Base-by-base conservation (phyloP, 2,329 filamentous ascomycete genomes). In the Ascochyta viciae-villosae region DNA sequence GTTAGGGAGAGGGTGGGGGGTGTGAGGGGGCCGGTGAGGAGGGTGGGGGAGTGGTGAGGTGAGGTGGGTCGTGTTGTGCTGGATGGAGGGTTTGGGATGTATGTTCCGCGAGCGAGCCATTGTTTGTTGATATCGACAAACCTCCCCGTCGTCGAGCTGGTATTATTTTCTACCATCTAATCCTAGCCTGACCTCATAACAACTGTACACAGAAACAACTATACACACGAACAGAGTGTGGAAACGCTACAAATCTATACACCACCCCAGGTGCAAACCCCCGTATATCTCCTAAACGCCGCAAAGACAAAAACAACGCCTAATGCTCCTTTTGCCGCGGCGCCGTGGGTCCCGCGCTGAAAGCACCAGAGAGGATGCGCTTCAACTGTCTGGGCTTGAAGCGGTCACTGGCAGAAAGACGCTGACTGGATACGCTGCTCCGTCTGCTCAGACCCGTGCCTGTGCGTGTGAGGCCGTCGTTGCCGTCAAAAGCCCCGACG, bases 41-140 rank as follows among this genome's bases (percentile, higher is more conserved):
- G 57, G 42, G 71, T 76, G 5, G 64, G 63, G 42, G 64, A 65
- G 8, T 74, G 71, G 73, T 76, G 53, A 64, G 15, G 4, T 16
- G 31, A 15, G 31, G 12, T 8, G 31, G 31, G 31, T 4, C 2
- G 6, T 27, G 26, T 6, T 27, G 26, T 27, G 29, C 1, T 33
- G 29, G 31, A 34, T 34, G 13, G 31, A 34, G 5, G 13, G 31
- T n/a, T 34, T 19, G 19, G 19, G 19, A 19, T 19, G 19, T 19
- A 19, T 3, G 19, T 19, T 3, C 19, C 19, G 3, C 19, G 3
- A 19, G 19, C 19, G 19, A 19, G 19, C 19, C 19, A 19, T 19
- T 19, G 29, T 33, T 12, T 15, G 29, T 4, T 33, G 33, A 35
- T 12, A 31, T 31, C 4, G 12, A 31, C 29, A 31, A 31, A 4